A percentile compares a stretch with the other conserved stretches of the same genome.
These are phyloP conservation scores for Phaeosphaeriaceae sp. DNA, from an alignment of 2,329 filamentous ascomycete genomes.

Conservation along the genomic window DNA sequence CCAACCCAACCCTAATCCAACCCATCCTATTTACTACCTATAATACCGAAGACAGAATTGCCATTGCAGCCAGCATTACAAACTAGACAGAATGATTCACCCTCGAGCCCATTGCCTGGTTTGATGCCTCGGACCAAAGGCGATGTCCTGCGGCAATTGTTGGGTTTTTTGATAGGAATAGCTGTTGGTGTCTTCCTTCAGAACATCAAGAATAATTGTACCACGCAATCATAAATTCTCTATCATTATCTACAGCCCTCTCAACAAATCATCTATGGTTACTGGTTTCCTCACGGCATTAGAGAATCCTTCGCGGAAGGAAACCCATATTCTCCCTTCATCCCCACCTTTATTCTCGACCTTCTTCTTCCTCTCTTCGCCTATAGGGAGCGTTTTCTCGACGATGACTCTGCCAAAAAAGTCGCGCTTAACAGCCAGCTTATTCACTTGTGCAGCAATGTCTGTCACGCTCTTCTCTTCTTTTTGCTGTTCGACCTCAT, in stretches of 20 bases:
- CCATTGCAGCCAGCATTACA: no score
- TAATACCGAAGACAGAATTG: no score
- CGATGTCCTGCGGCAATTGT: no score
- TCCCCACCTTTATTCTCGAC: constrained; percentile 40
- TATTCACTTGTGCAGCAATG: constrained; percentile 30
- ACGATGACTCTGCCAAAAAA: constrained; percentile 81
- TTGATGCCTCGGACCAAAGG: no score
- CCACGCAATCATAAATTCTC: no score
- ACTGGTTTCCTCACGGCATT: constrained; percentile 92
- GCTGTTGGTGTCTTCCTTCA: no score
- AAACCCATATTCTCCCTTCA: constrained; percentile 78
- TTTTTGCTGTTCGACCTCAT: constrained; percentile 18
- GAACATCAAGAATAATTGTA: no score
- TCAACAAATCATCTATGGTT: constrained; percentile 78
- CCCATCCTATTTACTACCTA: no score
- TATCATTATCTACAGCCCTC: constrained; percentile 59
- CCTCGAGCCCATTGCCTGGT: no score
- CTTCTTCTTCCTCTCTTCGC: constrained; percentile 53
- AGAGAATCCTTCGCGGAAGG: constrained; percentile 86
- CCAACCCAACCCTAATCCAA: no score
- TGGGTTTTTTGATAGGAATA: no score
- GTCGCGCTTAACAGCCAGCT: constrained; percentile 68
- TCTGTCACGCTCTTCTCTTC: constrained; percentile 26
- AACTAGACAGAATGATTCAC: no score
- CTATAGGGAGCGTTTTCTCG: constrained; percentile 50